Base-by-base conservation (phyloP, 2,329 filamentous ascomycete species). In the Microcyclosporella mali region DNA sequence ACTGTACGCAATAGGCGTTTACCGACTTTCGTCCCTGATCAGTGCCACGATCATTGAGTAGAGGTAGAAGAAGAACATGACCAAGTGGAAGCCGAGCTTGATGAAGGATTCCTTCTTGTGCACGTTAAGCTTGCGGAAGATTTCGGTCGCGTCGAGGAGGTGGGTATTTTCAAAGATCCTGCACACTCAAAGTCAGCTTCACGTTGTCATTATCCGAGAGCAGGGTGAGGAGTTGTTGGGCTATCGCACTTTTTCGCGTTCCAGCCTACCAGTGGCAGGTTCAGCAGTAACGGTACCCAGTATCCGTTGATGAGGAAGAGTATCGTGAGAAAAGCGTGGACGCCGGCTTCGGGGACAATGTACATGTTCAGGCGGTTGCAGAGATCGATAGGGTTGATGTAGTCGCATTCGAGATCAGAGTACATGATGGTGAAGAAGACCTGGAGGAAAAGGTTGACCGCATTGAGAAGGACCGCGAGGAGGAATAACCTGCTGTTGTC, bases 381-480 rank as follows among this genome's bases (percentile, higher is more conserved):
- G 56, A 98, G 89, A 62, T 98, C 92, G 74, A 98, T 98, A 34
- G 92, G 92, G 76, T 98, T 98, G 74, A 98, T 98, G 73, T 98
- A 98, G 73, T 98, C 92, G 73, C 92, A 98, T 84, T 98, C 92
- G 62, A 98, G 73, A 78, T 98, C 92, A 70, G 88, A 95, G 74
- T 97, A 98, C 94, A 98, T 98, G 66, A 98, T 98, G 46, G 92
- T 98, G 75, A 98, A 98, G 79, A 98, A 98, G 61, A 98, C 92
- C 75, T 98, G 94, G 45, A 98, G 79, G 72, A 98, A 98, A 64
- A 98, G 80, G 77, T 98, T 98, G 81, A 98, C 89, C 74, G 92
- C 92, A 75, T 98, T 98, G 77, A 98, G 94, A 67, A 98, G 79
- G 70, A 98, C 94, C 72, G 90, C 84, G 71, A 98, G 78, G 62